phyloP scores from a whole-genome alignment of 2,329 filamentous ascomycete genomes.

The Aaosphaeria pasadenensis region DNA sequence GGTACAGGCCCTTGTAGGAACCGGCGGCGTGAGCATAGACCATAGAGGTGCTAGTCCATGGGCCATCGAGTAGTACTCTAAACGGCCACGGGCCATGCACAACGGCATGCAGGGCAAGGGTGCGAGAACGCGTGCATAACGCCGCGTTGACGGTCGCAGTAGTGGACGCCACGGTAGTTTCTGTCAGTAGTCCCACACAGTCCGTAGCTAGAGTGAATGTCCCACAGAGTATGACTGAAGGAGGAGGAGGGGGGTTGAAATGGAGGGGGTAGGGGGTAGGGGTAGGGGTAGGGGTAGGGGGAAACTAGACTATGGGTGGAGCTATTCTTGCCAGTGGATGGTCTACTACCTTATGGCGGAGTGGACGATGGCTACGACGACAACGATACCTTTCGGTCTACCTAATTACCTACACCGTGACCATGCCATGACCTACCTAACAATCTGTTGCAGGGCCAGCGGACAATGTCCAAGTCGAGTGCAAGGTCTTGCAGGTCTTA shows the following conservation, averaged over 20 bases:
- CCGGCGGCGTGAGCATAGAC: background rate
- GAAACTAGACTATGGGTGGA: background rate
- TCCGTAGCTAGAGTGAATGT: no score
- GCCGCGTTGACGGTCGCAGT: slow-evolving; percentile 11
- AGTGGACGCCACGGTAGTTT: slow-evolving; percentile 9
- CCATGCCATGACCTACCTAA: no score
- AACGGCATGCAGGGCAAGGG: slow-evolving; percentile 13
- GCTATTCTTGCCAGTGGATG: no score
- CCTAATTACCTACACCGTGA: no score
- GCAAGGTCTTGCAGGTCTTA: no score
- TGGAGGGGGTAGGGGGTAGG: background rate
- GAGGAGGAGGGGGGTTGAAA: background rate
- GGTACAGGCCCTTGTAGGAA: slow-evolving; percentile 5
- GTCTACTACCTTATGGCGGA: no score
- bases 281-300: background rate
- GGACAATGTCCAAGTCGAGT: no score
- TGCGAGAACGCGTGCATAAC: slow-evolving; percentile 22
- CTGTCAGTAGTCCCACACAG: background rate
- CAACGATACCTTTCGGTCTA: no score
- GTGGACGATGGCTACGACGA: no score
- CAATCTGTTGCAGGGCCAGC: no score
- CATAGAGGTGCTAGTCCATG: slow-evolving; percentile 13
- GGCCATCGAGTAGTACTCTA: slow-evolving; percentile 8
- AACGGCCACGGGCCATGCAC: slow-evolving; percentile 21
- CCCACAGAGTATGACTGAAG: background rate